phyloP scores from a whole-genome alignment of 192 early-diverging fungal species.

The Umbelopsis vinacea region DNA sequence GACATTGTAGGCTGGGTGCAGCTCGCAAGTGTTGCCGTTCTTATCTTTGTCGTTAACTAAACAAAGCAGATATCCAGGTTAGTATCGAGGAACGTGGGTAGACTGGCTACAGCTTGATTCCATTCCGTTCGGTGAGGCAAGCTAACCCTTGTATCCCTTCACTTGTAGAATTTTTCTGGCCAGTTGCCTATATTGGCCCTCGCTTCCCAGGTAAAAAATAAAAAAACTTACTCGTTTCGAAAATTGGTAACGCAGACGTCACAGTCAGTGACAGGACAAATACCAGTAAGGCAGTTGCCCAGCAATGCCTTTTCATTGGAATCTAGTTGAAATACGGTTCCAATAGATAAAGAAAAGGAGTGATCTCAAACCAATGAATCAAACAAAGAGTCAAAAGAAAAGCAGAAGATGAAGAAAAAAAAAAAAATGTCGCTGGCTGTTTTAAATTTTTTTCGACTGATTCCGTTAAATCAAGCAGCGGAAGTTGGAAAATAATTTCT shows the following conservation, averaged over 20 bases:
- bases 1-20: conserved; percentile 49
- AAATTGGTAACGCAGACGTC: conserved; percentile 18
- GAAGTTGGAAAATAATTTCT: not conserved
- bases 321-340: not conserved
- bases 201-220: not conserved
- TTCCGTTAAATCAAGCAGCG: not conserved
- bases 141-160: not conserved
- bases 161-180: not conserved
- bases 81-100: too few species aligned
- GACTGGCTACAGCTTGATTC: too few species aligned
- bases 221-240: conserved; percentile 7
- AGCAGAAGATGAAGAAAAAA: not conserved
- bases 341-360: not conserved
- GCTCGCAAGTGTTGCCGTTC: conserved; percentile 53
- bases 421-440: not conserved
- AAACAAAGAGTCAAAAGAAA: not conserved
- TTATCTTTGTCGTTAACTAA: conserved; percentile 55
- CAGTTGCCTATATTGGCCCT: not conserved
- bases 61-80: not conserved
- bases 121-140: too few species aligned
- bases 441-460: not conserved
- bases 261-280: not conserved
- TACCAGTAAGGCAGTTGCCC: conserved; percentile 3
- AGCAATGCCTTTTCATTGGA: conserved; percentile 22
- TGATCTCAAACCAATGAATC: not conserved